Conservation (phyloP, 2,329 filamentous ascomycete genomes). For the Diaporthe citriasiana region DNA sequence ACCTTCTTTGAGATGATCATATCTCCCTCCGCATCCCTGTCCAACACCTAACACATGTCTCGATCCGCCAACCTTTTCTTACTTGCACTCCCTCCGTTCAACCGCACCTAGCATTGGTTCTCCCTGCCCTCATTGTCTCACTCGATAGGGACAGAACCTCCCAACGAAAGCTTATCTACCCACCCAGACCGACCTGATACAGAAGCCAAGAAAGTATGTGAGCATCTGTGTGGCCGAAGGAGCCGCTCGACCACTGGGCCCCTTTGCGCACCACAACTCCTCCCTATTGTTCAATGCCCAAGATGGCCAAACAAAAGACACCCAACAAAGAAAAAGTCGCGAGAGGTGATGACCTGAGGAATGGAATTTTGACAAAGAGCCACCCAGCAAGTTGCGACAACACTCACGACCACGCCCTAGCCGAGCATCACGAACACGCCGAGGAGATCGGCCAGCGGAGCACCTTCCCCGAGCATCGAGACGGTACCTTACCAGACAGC, state of each 20-base stretch:
- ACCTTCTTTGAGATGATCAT: constrained; percentile 28
- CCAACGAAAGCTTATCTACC: constrained; percentile 31
- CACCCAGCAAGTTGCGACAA: not conserved
- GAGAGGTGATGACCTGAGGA: not conserved
- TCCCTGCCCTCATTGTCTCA: constrained; percentile 22
- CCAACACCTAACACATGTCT: constrained; percentile 33
- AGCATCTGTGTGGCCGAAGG: constrained; percentile 6
- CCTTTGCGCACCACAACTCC: not conserved
- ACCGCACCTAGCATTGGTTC: not conserved
- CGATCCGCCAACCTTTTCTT: constrained; percentile 12
- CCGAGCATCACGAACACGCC: constrained; percentile 1
- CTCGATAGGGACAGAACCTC: not conserved
- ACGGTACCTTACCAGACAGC: not conserved
- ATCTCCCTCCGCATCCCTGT: constrained; percentile 26
- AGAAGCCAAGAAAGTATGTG: constrained; percentile 23
- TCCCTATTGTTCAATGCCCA: not conserved
- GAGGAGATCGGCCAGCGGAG: not conserved
- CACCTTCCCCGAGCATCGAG: not conserved
- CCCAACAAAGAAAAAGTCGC: not conserved
- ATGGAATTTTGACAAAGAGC: not conserved
- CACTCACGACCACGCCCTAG: not conserved
- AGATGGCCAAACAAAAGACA: constrained; percentile 7
- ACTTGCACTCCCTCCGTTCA: constrained; percentile 5
- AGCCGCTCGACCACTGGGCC: not conserved
- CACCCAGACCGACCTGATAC: constrained; percentile 2